Evolutionary conservation across 441 rosid species (phyloP).

Genomic region (Daphne laureola): DNA sequence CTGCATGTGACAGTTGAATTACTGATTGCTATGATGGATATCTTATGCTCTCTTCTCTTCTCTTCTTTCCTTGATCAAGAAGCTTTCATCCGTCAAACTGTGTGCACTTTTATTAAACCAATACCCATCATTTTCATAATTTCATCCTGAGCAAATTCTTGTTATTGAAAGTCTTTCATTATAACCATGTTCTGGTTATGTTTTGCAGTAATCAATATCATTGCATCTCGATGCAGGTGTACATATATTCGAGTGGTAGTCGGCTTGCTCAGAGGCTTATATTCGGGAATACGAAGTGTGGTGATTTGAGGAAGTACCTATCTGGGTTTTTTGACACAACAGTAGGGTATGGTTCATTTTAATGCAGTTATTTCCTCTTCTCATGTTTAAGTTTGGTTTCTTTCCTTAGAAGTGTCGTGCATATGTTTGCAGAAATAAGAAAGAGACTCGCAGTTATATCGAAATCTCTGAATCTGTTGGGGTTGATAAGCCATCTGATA

Average conservation of each 20-base stretch:
- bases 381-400: not conserved
- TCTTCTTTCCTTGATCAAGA: too few relatives aligned
- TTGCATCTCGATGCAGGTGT: slow-evolving; percentile 39
- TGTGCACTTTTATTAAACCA: not conserved
- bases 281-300: slow-evolving; percentile 70
- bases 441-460: slow-evolving; percentile 57
- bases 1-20: too few relatives aligned
- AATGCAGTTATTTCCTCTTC: not conserved
- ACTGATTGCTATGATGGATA: too few relatives aligned
- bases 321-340: slow-evolving; percentile 85
- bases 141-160: not conserved
- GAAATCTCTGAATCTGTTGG: slow-evolving; percentile 72
- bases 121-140: not conserved
- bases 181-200: too few relatives aligned
- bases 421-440: slow-evolving; percentile 61
- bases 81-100: too few relatives aligned
- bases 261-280: slow-evolving; percentile 88
- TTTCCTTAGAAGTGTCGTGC: not conserved
- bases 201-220: slow-evolving; percentile 6
- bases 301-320: slow-evolving; percentile 76
- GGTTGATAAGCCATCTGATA: slow-evolving; percentile 72
- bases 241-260: slow-evolving; percentile 95
- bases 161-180: not conserved
- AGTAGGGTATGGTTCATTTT: slow-evolving; percentile 49
- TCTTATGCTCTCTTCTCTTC: too few relatives aligned